These are phyloP conservation scores for Vinca minor DNA, from an alignment of 257 asterid genomes.

Conservation along the genomic window DNA sequence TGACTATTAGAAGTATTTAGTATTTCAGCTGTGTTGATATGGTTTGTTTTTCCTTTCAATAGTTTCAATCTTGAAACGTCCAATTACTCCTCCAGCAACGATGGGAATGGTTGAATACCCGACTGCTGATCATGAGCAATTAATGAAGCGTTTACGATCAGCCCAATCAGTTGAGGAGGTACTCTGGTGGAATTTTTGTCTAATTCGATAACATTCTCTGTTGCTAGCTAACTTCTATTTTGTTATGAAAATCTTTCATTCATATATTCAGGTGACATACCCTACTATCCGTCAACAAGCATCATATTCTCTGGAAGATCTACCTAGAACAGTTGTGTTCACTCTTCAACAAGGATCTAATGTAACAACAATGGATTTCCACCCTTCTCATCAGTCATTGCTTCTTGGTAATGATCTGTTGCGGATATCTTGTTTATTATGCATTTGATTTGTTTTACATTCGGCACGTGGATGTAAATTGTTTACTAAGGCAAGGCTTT, in stretches of 20 bases:
- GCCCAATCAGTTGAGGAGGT: constrained; percentile 97
- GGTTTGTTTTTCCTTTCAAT: constrained; percentile 17
- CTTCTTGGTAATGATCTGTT: constrained; percentile 60
- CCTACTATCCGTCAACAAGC: constrained; percentile 82
- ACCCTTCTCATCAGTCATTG: constrained; percentile 74
- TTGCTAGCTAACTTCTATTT: not conserved
- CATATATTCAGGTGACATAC: constrained; percentile 65
- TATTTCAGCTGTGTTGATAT: not conserved
- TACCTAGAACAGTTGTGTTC: constrained; percentile 87
- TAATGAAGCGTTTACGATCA: constrained; percentile 90
- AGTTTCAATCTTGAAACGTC: constrained; percentile 85
- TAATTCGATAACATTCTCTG: constrained; percentile 7
- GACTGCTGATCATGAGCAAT: constrained; percentile 82
- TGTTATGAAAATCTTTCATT: not conserved
- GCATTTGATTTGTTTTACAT: not conserved
- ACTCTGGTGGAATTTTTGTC: constrained; percentile 8
- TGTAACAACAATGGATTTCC: constrained; percentile 87
- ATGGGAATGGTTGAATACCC: constrained; percentile 89
- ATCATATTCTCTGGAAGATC: constrained; percentile 78
- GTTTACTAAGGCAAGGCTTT: not conserved
- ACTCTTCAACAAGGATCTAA: constrained; percentile 82
- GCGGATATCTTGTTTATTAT: constrained; percentile 3
- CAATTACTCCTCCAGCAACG: constrained; percentile 87
- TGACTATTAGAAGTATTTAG: no score
- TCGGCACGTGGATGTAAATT: not conserved